phyloP scores from a whole-genome alignment of 2,329 filamentous ascomycete species.

The Aureobasidium zeae region DNA sequence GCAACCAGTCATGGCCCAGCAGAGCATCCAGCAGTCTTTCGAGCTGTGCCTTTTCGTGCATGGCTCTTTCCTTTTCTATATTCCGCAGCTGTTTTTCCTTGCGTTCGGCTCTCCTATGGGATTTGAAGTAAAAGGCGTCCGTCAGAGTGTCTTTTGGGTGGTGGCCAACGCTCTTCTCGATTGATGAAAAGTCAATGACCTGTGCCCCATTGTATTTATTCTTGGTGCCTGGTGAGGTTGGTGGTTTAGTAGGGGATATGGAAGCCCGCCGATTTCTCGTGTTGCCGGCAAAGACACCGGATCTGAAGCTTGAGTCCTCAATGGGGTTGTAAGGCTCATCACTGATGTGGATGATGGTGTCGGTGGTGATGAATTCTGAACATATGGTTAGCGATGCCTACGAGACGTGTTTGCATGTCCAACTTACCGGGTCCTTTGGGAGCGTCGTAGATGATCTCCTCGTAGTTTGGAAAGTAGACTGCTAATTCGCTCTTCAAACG shows the following conservation, averaged over 20 bases:
- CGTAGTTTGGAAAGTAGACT: conserved; percentile 86
- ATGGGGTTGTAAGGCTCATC: conserved; percentile 42
- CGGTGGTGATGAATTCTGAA: conserved; percentile 62
- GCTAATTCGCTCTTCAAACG: conserved; percentile 86
- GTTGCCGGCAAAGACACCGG: neutral
- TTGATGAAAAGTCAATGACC: conserved; percentile 36
- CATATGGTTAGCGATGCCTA: conserved; percentile 19
- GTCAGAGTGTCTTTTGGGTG: conserved; percentile 45
- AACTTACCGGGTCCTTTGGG: conserved; percentile 51
- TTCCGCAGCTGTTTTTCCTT: conserved; percentile 61
- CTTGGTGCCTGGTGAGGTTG: conserved; percentile 17
- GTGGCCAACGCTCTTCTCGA: conserved; percentile 28
- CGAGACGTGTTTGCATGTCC: neutral
- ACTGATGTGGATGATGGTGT: conserved; percentile 63
- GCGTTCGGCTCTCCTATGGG: conserved; percentile 52
- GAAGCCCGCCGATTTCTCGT: conserved; percentile 1
- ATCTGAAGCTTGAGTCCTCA: neutral
- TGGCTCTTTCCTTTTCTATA: conserved; percentile 56
- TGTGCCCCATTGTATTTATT: conserved; percentile 26
- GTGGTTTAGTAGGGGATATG: conserved; percentile 20
- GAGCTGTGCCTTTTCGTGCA: conserved; percentile 58
- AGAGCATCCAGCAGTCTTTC: conserved; percentile 68
- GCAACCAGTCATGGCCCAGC: conserved; percentile 85
- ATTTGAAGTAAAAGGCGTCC: conserved; percentile 47
- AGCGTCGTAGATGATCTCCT: conserved; percentile 83